Conservation (phyloP, 345 rosid species). For the Citrus inodora region DNA sequence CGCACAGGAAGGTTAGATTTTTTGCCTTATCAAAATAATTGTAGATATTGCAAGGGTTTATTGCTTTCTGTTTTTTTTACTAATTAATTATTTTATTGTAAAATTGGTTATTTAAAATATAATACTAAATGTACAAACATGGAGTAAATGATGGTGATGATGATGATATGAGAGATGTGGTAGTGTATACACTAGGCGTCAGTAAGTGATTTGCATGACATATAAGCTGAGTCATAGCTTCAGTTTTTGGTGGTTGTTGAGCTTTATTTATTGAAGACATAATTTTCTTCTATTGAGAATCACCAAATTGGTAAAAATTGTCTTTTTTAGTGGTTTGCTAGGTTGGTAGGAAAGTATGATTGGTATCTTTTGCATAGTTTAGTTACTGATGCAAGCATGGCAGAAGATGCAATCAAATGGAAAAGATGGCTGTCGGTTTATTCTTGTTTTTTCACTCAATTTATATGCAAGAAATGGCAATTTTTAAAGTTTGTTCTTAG, state of each 20-base stretch:
- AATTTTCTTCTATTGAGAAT: background rate
- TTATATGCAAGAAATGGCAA: too few relatives aligned
- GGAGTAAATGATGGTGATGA: too few relatives aligned
- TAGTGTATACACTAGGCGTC: background rate
- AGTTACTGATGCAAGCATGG: background rate
- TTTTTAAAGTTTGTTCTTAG: background rate
- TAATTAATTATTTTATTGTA: background rate
- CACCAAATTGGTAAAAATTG: background rate
- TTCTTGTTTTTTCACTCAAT: background rate
- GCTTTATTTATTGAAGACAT: background rate
- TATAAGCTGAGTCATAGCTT: too few relatives aligned
- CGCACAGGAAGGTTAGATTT: slow-evolving; percentile 62
- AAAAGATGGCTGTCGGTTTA: background rate
- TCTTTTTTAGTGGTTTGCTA: too few relatives aligned
- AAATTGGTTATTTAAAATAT: background rate
- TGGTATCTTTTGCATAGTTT: background rate
- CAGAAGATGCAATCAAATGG: background rate
- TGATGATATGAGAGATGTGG: too few relatives aligned
- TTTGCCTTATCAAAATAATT: background rate
- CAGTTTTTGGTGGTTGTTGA: background rate
- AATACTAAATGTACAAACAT: too few relatives aligned
- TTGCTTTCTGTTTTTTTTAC: background rate
- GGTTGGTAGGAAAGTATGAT: background rate
- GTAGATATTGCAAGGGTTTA: background rate
- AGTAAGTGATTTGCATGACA: background rate